A percentile compares a stretch with the other conserved stretches of the same genome.
Evolutionary conservation across 2,329 filamentous ascomycete species (phyloP).

Genomic region (Rasamsonia emersonii): DNA sequence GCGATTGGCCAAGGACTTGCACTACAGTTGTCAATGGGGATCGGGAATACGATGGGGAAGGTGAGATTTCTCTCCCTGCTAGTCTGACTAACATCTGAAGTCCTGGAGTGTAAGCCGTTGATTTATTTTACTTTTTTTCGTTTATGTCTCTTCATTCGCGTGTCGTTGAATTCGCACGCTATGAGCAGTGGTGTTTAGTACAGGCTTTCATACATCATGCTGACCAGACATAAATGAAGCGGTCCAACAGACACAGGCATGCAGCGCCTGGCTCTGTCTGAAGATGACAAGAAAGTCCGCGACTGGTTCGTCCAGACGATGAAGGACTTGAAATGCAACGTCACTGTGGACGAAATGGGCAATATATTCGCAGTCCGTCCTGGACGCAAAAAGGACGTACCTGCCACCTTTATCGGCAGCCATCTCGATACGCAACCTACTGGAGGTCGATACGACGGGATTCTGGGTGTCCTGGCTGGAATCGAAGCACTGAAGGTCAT

Average conservation of each 20-base stretch:
- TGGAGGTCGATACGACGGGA: conserved; percentile 60
- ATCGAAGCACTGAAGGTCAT: conserved; percentile 61
- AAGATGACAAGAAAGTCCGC: conserved; percentile 61
- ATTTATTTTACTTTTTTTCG: too few relatives aligned
- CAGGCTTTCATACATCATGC: too few relatives aligned
- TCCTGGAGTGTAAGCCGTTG: too few relatives aligned
- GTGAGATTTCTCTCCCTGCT: too few relatives aligned
- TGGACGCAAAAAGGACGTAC: background rate
- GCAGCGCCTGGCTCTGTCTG: conserved; percentile 62
- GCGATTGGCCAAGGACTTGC: conserved; percentile 55
- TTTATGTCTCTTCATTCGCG: too few relatives aligned
- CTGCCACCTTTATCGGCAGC: conserved; percentile 12
- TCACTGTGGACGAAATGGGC: conserved; percentile 59
- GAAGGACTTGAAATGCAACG: conserved; percentile 54
- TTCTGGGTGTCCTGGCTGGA: conserved; percentile 60
- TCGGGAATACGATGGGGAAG: conserved; percentile 59
- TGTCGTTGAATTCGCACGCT: too few relatives aligned
- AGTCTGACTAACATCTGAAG: too few relatives aligned
- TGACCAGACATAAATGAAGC: too few relatives aligned
- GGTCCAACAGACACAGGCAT: conserved; percentile 61
- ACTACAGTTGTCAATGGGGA: conserved; percentile 60
- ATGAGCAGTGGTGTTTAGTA: too few relatives aligned
- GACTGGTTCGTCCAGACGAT: conserved; percentile 66
- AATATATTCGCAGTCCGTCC: conserved; percentile 6
- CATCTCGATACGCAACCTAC: conserved; percentile 53